phyloP scores from a whole-genome alignment of 495 filamentous ascomycete genomes.

The Astrothelium macrocarpum region DNA sequence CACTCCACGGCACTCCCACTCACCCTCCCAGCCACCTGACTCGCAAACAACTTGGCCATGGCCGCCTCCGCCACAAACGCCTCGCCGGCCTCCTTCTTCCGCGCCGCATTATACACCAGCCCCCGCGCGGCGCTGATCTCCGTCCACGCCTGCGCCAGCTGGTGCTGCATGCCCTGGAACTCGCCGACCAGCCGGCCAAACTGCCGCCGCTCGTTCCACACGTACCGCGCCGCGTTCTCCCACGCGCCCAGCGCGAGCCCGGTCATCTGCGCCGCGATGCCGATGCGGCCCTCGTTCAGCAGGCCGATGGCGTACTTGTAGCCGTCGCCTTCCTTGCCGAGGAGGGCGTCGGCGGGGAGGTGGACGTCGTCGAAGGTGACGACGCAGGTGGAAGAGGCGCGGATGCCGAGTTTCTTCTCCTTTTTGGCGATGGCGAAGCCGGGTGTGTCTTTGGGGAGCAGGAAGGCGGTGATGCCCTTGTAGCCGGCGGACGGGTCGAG shows the following conservation, averaged over 20 bases:
- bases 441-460: conserved; percentile 79
- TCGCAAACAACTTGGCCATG: conserved; percentile 95
- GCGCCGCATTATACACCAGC: conserved; percentile 89
- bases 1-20: conserved; percentile 85
- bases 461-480: conserved; percentile 92
- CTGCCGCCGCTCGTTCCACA: conserved; percentile 96
- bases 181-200: conserved; percentile 87
- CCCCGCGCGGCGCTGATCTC: conserved; percentile 87
- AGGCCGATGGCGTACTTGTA: conserved; percentile 97
- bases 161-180: conserved; percentile 99
- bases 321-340: conserved; percentile 80
- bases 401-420: conserved; percentile 98
- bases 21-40: conserved; percentile 84
- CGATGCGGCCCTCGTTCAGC: conserved; percentile 96
- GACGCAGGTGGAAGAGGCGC: conserved; percentile 88
- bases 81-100: conserved; percentile 95
- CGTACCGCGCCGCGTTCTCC: conserved; percentile 86
- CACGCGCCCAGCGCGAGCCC: conserved; percentile 89
- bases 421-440: conserved; percentile 98
- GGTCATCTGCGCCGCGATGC: conserved; percentile 98
- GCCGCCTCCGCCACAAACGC: conserved; percentile 92
- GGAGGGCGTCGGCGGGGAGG: conserved; percentile 73
- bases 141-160: conserved; percentile 90
- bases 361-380: conserved; percentile 97
- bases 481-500: conserved; percentile 79